phyloP scores from a whole-genome alignment of 139 green algal species.

The Eudorina sp. region DNA sequence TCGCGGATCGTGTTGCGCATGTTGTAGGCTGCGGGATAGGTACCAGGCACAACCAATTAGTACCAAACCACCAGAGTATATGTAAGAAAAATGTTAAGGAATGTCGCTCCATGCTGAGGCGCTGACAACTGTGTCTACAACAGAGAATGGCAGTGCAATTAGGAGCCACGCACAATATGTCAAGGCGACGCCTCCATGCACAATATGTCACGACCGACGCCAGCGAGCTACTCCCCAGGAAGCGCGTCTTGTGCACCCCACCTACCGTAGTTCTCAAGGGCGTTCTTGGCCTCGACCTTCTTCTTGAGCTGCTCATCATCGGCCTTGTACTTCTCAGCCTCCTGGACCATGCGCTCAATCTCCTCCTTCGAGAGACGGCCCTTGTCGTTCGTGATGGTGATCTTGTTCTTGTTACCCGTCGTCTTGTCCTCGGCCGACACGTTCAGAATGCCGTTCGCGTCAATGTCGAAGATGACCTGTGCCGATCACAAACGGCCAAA shows the following conservation, averaged over 20 bases:
- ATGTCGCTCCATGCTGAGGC: no score
- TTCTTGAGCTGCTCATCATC: constrained; percentile 94
- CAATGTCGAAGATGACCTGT: constrained; percentile 96
- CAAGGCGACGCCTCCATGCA: no score
- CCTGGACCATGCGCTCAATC: constrained; percentile 97
- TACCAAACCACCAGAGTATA: no score
- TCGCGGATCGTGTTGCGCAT: constrained; percentile 97
- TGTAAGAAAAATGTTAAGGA: no score
- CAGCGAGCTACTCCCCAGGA: no score
- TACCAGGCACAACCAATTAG: no score
- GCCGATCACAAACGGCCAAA: no score
- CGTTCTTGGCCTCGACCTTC: constrained; percentile 94
- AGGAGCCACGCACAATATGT: no score
- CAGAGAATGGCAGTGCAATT: no score
- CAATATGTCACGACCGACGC: no score
- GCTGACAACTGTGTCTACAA: no score
- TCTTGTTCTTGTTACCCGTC: constrained; percentile 97
- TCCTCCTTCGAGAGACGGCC: constrained; percentile 97
- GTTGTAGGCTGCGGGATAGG: constrained; percentile 78
- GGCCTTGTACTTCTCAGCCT: constrained; percentile 98
- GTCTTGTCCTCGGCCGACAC: constrained; percentile 98
- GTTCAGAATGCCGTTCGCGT: constrained; percentile 99
- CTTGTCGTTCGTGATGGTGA: constrained; percentile 99
- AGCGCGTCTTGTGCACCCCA: no score
- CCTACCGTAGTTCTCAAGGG: constrained; percentile 90